Conservation (phyloP, 306 rosid genomes). For the Begonia masoniana region DNA sequence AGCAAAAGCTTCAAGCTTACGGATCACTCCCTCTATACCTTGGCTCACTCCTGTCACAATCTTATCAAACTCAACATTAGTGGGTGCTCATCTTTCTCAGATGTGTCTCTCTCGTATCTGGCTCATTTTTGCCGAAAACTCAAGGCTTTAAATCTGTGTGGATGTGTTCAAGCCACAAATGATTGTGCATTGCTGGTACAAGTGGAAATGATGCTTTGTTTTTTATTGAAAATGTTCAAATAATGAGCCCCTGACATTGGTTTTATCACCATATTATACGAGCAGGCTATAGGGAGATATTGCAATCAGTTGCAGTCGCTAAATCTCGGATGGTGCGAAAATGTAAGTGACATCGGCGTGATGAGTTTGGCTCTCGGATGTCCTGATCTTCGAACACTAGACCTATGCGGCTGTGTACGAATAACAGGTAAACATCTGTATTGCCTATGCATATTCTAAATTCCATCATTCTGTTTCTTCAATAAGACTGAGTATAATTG, state of each 20-base stretch:
- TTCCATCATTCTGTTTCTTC: too few relatives aligned
- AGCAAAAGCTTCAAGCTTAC: constrained; percentile 69
- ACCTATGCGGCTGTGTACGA: constrained; percentile 73
- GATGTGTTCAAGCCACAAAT: constrained; percentile 63
- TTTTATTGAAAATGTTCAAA: too few relatives aligned
- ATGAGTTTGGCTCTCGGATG: constrained; percentile 80
- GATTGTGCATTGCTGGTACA: constrained; percentile 77
- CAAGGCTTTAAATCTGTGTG: constrained; percentile 73
- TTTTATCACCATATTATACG: neutral
- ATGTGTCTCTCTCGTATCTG: constrained; percentile 60
- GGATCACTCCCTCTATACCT: constrained; percentile 1
- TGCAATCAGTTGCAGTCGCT: constrained; percentile 69
- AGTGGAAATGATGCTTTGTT: neutral
- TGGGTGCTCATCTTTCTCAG: constrained; percentile 74
- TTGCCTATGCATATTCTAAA: too few relatives aligned
- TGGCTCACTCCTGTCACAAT: constrained; percentile 5
- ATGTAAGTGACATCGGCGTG: constrained; percentile 74
- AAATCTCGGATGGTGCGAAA: constrained; percentile 93
- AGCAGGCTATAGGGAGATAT: constrained; percentile 70
- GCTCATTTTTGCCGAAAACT: constrained; percentile 55
- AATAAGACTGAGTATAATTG: too few relatives aligned
- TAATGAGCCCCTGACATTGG: neutral
- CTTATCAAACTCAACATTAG: constrained; percentile 44
- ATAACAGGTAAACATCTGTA: constrained; percentile 54
- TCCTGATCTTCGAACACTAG: constrained; percentile 71